Base-by-base conservation (phyloP, 1,284 basidiomycete species). In the Gomphus bonarii region DNA sequence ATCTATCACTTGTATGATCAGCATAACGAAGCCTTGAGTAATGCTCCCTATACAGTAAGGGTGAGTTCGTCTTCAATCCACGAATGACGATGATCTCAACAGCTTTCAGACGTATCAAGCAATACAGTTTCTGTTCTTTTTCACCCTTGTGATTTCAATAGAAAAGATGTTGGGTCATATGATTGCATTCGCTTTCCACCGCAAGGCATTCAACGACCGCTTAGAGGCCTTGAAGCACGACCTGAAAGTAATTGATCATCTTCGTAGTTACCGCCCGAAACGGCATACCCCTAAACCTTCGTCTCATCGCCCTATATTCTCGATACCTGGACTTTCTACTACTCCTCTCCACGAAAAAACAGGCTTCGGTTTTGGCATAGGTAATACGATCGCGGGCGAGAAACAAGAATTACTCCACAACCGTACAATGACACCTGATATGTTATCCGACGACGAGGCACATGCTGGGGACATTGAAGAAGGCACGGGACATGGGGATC, bases 101-200 rank as follows among this genome's bases (percentile, higher is more conserved):
- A 36, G 10, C 20, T 33, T 47, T 30, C 60, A 76, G 80, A 64
- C 82, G 16, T 74, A 73, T 46, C 72, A 85, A 70, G 76, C 74
- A 2, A 74, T 88, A 25, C 75, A 82, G 62, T 87, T 88, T 66
- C 61, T 84, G 43, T 88, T 88, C 70, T 88, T 88, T 70, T 68
- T 85, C 22, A 72, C 74, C 2, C 71, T 88, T 11, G 74, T 86
- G 10, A 68, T 81, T 61, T 82, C 78, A 57, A 67, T 67, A 3
- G 84, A 86, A 65, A 72, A 75, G 58, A 82, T 88, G 77, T 66
- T 86, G 22, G 82, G 80, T 1, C 84, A 85, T 65, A 74, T 77
- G 43, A 78, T 88, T 49, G 84, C 85, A 0, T 84, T 84, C 63
- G 74, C 77, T 25, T 91, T 91, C 70, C 88, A 91, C 66, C 77